A percentile compares a stretch with the other conserved stretches of the same genome.
Evolutionary conservation across 495 filamentous ascomycete species (phyloP).

Genomic region (Penicillium cataractarum): DNA sequence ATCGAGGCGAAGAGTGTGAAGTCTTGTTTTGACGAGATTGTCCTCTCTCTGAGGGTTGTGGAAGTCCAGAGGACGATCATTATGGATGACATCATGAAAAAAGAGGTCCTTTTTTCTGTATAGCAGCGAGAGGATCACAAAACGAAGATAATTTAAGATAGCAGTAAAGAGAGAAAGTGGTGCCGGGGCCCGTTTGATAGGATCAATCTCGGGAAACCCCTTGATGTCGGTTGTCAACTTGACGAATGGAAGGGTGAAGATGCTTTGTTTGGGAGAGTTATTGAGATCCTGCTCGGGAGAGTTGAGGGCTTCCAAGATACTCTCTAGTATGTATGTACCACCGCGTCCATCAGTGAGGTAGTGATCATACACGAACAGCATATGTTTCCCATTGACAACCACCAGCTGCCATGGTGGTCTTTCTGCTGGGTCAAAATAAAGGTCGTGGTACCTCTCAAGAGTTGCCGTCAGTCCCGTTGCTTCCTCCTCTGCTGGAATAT

Average conservation of each 20-base stretch:
- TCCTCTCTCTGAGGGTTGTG: background rate
- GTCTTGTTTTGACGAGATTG: background rate
- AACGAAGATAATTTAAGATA: background rate
- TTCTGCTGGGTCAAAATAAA: background rate
- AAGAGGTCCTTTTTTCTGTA: background rate
- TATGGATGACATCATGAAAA: background rate
- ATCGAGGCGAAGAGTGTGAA: background rate
- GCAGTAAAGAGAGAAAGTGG: background rate
- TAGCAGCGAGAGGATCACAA: background rate
- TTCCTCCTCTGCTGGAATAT: background rate
- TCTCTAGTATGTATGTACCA: background rate
- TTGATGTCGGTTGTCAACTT: background rate
- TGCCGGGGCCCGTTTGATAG: background rate
- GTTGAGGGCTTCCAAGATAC: background rate
- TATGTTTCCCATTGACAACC: background rate
- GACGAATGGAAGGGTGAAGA: background rate
- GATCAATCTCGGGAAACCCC: background rate
- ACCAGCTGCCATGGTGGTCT: background rate
- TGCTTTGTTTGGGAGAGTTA: too few species aligned
- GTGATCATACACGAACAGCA: background rate
- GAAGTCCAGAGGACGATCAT: background rate
- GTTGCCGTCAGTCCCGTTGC: background rate
- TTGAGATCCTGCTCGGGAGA: background rate
- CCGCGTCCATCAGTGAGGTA: background rate
- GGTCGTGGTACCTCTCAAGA: background rate